These are phyloP conservation scores for Coemansia sp. DNA, from an alignment of 192 early-diverging fungal genomes.

Conservation along the genomic window DNA sequence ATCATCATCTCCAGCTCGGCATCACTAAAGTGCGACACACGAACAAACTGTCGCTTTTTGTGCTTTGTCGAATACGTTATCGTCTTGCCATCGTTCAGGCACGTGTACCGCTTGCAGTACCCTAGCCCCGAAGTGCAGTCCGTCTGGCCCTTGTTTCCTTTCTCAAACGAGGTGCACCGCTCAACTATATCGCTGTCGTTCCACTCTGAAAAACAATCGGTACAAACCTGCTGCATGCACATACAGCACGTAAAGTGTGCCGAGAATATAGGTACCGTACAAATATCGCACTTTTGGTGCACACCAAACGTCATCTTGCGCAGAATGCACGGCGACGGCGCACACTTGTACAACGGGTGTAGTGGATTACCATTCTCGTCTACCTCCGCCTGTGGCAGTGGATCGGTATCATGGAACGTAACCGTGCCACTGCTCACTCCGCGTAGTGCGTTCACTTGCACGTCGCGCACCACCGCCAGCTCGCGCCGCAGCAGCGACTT, in stretches of 20 bases:
- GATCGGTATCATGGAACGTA: constrained; percentile 9
- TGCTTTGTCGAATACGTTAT: constrained; percentile 22
- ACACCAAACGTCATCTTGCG: constrained; percentile 29
- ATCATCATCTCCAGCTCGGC: constrained; percentile 43
- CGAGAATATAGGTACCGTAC: constrained; percentile 36
- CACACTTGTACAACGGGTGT: constrained; percentile 33
- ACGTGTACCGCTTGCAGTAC: constrained; percentile 22
- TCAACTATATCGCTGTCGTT: constrained; percentile 22
- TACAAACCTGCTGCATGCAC: constrained; percentile 33
- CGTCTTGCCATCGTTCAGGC: constrained; percentile 8
- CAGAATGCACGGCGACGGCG: constrained; percentile 32
- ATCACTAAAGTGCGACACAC: constrained; percentile 34
- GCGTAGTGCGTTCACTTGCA: constrained; percentile 5
- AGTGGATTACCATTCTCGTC: constrained; percentile 11
- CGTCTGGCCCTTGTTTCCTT: constrained; percentile 6
- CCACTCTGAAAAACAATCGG: constrained; percentile 30
- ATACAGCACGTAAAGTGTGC: constrained; percentile 39
- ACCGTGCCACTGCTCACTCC: constrained; percentile 12
- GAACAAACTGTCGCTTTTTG: constrained; percentile 35
- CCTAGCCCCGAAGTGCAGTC: constrained; percentile 6
- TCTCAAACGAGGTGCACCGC: constrained; percentile 10
- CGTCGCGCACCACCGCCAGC: constrained; percentile 41
- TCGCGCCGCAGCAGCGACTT: constrained; percentile 36
- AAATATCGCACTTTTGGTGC: constrained; percentile 30
- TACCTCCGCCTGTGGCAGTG: constrained; percentile 7